Percentiles rank a stretch among this genome's conserved stretches.
phyloP scores from a whole-genome alignment of 2,329 filamentous ascomycete species.

The Cladosporium sp. region DNA sequence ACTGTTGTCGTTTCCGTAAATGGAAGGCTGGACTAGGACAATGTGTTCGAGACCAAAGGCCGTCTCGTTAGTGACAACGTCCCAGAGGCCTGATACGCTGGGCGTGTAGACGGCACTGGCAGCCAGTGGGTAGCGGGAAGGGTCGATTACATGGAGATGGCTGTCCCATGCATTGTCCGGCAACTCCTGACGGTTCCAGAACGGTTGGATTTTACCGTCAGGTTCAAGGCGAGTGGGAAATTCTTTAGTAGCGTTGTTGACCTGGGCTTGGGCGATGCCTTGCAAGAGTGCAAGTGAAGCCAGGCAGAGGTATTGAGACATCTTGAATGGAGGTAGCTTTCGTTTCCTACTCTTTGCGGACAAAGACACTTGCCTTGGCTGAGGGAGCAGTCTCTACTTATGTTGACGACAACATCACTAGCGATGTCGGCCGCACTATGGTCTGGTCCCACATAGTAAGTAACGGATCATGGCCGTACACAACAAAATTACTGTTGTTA shows the following conservation, averaged over 20 bases:
- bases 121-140: slow-evolving; percentile 45
- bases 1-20: slow-evolving; percentile 58
- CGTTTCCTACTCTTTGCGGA: background rate
- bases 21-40: slow-evolving; percentile 57
- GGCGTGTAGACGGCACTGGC: slow-evolving; percentile 9
- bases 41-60: slow-evolving; percentile 50
- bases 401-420: background rate
- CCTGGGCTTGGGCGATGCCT: background rate
- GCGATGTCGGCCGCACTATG: slow-evolving; percentile 2
- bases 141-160: slow-evolving; percentile 61
- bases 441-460: background rate
- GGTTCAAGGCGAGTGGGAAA: slow-evolving; percentile 3
- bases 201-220: background rate
- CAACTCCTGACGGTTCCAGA: slow-evolving; percentile 6
- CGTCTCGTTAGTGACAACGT: slow-evolving; percentile 19
- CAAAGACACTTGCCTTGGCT: no score
- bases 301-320: background rate
- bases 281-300: background rate
- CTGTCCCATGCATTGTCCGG: slow-evolving; percentile 6
- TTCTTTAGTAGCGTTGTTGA: slow-evolving; percentile 8
- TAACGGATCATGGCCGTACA: no score
- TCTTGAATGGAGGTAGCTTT: background rate
- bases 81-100: slow-evolving; percentile 4
- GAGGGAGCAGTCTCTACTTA: no score
- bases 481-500: no score